A percentile compares a stretch with the other conserved stretches of the same genome.
phyloP scores from a whole-genome alignment of 768 basidiomycete genomes.

The Guyanaporus albipodus region DNA sequence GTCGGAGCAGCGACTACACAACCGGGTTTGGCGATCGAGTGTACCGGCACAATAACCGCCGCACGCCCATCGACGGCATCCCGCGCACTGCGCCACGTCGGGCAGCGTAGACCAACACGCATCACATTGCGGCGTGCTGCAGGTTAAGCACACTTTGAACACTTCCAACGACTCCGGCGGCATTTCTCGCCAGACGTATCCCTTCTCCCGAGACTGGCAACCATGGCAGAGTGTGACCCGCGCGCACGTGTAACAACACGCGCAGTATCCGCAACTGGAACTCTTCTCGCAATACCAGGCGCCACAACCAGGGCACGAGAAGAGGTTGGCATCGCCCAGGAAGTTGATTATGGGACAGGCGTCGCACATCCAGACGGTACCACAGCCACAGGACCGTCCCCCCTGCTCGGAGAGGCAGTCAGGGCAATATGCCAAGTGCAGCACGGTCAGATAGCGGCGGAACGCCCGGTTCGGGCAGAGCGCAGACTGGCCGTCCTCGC shows the following conservation, averaged over 20 bases:
- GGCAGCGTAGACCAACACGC: too few species aligned
- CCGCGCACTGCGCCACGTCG: neutral
- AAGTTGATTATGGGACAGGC: neutral
- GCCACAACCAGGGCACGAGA: neutral
- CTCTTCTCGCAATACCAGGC: neutral
- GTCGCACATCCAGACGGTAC: neutral
- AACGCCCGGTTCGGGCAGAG: neutral
- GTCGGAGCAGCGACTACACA: too few species aligned
- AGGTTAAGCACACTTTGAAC: neutral
- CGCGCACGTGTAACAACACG: neutral
- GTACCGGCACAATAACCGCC: too few species aligned
- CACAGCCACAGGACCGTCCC: neutral
- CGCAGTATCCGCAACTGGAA: neutral
- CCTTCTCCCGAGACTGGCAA: neutral
- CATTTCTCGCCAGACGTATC: neutral
- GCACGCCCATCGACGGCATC: neutral
- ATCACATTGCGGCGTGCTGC: too few species aligned
- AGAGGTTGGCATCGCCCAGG: too few species aligned
- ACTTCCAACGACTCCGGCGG: too few species aligned
- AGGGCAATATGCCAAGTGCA: neutral
- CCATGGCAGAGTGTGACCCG: neutral
- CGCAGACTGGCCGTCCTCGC: neutral
- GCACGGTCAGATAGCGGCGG: too few species aligned
- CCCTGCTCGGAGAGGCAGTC: neutral
- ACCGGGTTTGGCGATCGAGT: too few species aligned